Evolutionary conservation across 768 basidiomycete species (phyloP).

Genomic region (Boletus tomentosulus): DNA sequence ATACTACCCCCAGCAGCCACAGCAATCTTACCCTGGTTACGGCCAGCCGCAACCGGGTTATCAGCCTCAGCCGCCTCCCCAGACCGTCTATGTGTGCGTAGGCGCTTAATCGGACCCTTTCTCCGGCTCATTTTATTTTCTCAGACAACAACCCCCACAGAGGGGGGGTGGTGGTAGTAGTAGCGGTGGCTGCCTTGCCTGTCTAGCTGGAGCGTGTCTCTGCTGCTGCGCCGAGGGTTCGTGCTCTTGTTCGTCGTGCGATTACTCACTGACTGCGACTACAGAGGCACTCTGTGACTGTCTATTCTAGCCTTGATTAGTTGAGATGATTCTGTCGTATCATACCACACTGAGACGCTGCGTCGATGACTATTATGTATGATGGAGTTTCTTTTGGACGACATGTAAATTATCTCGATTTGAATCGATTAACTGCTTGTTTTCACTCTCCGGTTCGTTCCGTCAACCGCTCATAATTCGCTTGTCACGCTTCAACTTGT

Average conservation of each 20-base stretch:
- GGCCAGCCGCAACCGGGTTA: conserved; percentile 35
- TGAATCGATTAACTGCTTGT: conserved; percentile 10
- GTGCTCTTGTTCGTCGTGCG: conserved; percentile 24
- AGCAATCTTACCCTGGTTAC: conserved; percentile 56
- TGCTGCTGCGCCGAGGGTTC: conserved; percentile 52
- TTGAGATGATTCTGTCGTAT: conserved; percentile 7
- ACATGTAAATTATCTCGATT: conserved; percentile 28
- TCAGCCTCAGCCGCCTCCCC: conserved; percentile 68
- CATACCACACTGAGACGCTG: conserved; percentile 15
- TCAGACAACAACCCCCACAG: conserved; percentile 40
- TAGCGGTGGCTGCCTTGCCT: conserved; percentile 40
- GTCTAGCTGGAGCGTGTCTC: conserved; percentile 43
- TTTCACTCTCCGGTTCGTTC: conserved; percentile 46
- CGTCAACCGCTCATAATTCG: conserved; percentile 35
- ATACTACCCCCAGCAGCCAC: conserved; percentile 74
- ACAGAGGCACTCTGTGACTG: conserved; percentile 71
- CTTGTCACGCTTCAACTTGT: conserved; percentile 37
- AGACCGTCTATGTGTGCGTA: conserved; percentile 77
- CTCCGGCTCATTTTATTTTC: conserved; percentile 4
- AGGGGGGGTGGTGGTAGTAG: conserved; percentile 29
- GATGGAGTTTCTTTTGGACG: conserved; percentile 7
- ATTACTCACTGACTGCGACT: conserved; percentile 15
- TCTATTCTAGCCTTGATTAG: conserved; percentile 40
- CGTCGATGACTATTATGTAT: conserved; percentile 17
- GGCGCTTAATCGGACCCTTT: background rate